Evolutionary conservation across 306 rosid genomes (phyloP).

Genomic region (Lathyrus oleraceus): DNA sequence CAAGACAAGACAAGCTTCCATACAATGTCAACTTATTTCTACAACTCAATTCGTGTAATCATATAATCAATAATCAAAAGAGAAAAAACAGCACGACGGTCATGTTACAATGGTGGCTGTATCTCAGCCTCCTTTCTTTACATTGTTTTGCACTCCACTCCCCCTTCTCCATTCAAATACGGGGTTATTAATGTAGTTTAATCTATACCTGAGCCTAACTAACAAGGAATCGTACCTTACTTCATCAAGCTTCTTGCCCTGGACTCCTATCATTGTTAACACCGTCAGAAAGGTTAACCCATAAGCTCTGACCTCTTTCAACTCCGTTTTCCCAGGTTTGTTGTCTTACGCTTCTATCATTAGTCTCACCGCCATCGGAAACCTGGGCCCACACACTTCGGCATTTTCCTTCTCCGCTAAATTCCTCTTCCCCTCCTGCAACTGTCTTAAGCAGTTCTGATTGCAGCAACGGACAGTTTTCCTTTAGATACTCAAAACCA

Average conservation of each 20-base stretch:
- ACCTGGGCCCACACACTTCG: conserved; percentile 94
- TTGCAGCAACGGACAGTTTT: conserved; percentile 82
- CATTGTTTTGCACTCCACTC: conserved; percentile 30
- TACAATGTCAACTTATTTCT: conserved; percentile 28
- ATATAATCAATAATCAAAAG: conserved; percentile 6
- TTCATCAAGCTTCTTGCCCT: conserved; percentile 59
- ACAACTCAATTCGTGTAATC: conserved; percentile 25
- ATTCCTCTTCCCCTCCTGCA: conserved; percentile 88
- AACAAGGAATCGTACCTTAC: conserved; percentile 27
- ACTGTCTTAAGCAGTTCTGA: conserved; percentile 92
- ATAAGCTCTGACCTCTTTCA: conserved; percentile 64
- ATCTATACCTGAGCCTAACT: conserved; percentile 31
- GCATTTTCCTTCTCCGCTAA: conserved; percentile 84
- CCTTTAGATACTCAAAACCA: conserved; percentile 91
- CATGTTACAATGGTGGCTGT: conserved; percentile 35
- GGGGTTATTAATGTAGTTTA: conserved; percentile 16
- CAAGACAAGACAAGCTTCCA: conserved; percentile 28
- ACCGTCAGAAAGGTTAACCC: conserved; percentile 81
- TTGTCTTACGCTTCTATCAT: conserved; percentile 80
- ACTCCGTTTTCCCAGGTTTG: conserved; percentile 83
- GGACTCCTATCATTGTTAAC: conserved; percentile 74
- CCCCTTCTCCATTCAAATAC: background rate
- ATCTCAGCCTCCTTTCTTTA: conserved; percentile 33
- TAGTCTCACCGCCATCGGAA: conserved; percentile 90
- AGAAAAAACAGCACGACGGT: conserved; percentile 11